Conservation (phyloP, 2,329 filamentous ascomycete genomes). For the Fusarium xyrophilum region DNA sequence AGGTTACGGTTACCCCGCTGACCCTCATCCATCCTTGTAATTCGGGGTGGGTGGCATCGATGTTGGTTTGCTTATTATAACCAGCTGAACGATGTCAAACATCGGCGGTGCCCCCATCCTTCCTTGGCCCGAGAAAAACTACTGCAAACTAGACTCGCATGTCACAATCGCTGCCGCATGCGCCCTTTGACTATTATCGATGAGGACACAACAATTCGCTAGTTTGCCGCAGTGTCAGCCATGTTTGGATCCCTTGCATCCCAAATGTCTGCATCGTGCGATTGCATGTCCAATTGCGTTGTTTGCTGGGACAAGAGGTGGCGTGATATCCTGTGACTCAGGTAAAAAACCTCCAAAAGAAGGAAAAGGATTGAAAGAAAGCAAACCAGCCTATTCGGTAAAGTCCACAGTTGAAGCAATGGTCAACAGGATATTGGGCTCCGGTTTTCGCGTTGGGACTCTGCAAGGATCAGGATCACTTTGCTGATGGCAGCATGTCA, state of each 20-base stretch:
- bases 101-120: background rate
- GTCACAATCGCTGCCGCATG: background rate
- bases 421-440: background rate
- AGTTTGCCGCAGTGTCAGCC: background rate
- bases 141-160: conserved; percentile 3
- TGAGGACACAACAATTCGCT: background rate
- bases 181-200: background rate
- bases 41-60: background rate
- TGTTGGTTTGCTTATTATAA: background rate
- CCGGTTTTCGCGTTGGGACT: background rate
- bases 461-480: background rate
- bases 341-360: background rate
- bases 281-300: background rate
- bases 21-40: background rate
- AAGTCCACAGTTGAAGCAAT: background rate
- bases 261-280: background rate
- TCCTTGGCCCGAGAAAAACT: too few relatives aligned
- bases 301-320: conserved; percentile 1
- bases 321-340: background rate
- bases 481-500: background rate
- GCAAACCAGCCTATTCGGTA: background rate
- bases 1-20: background rate
- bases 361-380: background rate
- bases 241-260: background rate
- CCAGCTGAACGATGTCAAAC: conserved; percentile 1